These are phyloP conservation scores for Neltuma alba DNA, from an alignment of 306 rosid genomes.

Conservation along the genomic window DNA sequence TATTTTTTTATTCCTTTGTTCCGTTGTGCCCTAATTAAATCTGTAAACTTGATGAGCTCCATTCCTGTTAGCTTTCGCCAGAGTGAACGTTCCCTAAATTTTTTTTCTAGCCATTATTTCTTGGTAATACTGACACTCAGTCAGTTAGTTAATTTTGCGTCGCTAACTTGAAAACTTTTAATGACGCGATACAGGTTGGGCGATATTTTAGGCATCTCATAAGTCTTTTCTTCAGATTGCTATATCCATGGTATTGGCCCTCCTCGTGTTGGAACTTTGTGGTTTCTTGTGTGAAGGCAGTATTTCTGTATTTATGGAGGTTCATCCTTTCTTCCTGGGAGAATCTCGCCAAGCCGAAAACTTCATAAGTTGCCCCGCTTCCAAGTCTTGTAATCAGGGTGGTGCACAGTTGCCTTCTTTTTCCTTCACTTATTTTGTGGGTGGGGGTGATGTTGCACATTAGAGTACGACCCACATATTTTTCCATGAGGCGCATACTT, in stretches of 20 bases:
- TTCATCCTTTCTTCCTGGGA: conserved; percentile 64
- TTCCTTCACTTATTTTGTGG: too few relatives aligned
- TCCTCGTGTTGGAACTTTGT: conserved; percentile 90
- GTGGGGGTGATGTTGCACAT: neutral
- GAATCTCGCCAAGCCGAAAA: conserved; percentile 52
- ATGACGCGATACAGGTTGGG: conserved; percentile 69
- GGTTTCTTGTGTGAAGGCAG: conserved; percentile 55
- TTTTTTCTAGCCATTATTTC: neutral
- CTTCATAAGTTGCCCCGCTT: conserved; percentile 27
- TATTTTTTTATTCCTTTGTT: neutral
- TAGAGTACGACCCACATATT: neutral
- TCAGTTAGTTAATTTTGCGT: too few relatives aligned
- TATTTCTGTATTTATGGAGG: conserved; percentile 59
- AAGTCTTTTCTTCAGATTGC: conserved; percentile 89
- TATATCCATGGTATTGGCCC: conserved; percentile 99
- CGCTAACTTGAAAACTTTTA: conserved; percentile 4
- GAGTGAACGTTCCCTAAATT: neutral
- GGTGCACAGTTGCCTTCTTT: neutral
- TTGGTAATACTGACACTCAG: too few relatives aligned
- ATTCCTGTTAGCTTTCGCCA: neutral
- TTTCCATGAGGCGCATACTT: too few relatives aligned
- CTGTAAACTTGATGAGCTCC: neutral
- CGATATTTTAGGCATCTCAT: conserved; percentile 90
- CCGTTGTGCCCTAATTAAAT: neutral
- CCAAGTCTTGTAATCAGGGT: neutral